Evolutionary conservation across 2,329 filamentous ascomycete genomes (phyloP), one percentile per base, ranked within the genome.

Genomic region (Fusarium falciforme): DNA sequence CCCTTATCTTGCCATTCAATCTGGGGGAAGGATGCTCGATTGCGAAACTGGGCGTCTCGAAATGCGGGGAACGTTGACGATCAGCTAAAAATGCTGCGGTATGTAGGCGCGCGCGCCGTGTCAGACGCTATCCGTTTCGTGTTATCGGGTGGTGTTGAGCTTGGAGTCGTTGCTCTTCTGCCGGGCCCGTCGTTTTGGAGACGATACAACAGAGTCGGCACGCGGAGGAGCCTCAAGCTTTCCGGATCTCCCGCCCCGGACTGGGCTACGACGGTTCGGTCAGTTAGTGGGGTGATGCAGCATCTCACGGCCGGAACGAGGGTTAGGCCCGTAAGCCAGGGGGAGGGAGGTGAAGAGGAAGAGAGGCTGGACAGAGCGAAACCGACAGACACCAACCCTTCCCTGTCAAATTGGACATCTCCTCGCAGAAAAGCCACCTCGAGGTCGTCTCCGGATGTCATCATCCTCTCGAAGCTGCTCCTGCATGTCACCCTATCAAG

Each of bases 211-310:
- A 42, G 38, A 22, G 7, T 57, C 25, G 22, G 22, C 8, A 57
- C 25, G 57, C 62, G 59, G 55, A 67, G 57, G 68, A 71, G 64
- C 54, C 67, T 75, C 75, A 76, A 66, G 65, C 59, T 71, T 72
- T 58, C 75, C 73, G 75, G 73, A 68, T 76, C 69, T 73, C 75
- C 75, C 75, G 73, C 68, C 73, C 71, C 75, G 71, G 75, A 73
- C 40, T 72, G 47, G 58, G 20, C 33, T 55, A 40, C 20, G 22
- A 44, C 42, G 42, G 42, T 47, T 47, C 12, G 42, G 42, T 44
- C 27, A 54, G 27, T 35, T 64, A 72, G 74, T 72, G 66, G 60
- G 61, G 68, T 70, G 65, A 72, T 68, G 66, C 54, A 59, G 72
- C 58, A 71, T 61, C 64, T 73, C 66, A 65, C 65, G 59, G 70